Evolutionary conservation across 768 basidiomycete genomes (phyloP), one percentile per base, ranked within the genome.

Genomic region (Kwoniella pini): DNA sequence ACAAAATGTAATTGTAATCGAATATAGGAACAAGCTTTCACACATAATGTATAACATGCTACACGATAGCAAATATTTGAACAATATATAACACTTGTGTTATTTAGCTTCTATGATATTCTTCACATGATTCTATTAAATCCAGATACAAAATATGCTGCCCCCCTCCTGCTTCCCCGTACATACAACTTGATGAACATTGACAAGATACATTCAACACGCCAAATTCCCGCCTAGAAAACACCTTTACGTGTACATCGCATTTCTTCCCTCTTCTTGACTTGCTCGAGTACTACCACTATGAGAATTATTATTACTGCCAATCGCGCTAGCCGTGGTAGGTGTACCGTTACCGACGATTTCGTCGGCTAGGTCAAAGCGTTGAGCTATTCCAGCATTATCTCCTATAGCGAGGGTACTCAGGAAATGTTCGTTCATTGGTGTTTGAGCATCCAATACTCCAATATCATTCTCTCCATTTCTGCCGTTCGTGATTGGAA

Each of bases 351-450:
- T 50, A 1, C 27, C 19, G n/a, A 56, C 63, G 24, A 65, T 53
- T 22, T 49, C 45, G 17, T 58, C 56, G 9, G 63, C 65, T 2
- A 64, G 28, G 12, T 63, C 68, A 1, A 70, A 44, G 26, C 65
- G 21, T 49, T 70, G 66, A 27, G 61, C 58, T 36, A 71, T 61
- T 4, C 64, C 63, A 4, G 68, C 68, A 4, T 77, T 77, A 39
- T 38, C 17, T 13, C 33, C 55, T n/a, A 45, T 44, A 30, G 75
- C 77, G 2, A 80, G 65, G 0, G 77, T 79, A 33, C 73, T 69
- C 12, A 80, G 67, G 71, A 80, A 80, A 21, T 73, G 77, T 19
- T 74, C 72, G 63, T 80, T 80, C 56, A 74, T 76, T 0, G 80
- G 80, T 12, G 80, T 80, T 2, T 75, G 68, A 4, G 74, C 73